Percentiles rank a stretch among this genome's conserved stretches.
phyloP scores from a whole-genome alignment of 768 basidiomycete genomes.

The Termitomyces eurrhizus region DNA sequence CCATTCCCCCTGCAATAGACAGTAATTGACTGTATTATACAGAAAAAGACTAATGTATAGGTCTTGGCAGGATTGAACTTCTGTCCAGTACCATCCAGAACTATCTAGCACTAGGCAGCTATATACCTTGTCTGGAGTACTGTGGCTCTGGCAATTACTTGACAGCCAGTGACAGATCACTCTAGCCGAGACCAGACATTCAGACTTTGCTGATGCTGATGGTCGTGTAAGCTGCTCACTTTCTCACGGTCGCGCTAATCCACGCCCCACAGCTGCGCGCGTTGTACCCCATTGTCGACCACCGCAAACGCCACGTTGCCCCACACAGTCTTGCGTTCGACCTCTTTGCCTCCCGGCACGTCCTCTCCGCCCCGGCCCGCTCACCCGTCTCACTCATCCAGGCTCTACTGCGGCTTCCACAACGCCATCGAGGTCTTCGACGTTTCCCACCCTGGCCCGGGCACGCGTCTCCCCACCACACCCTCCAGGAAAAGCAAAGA shows the following conservation, averaged over 20 bases:
- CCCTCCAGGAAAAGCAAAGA: constrained; percentile 42
- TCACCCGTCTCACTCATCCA: background rate
- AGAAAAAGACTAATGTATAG: background rate
- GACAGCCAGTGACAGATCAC: background rate
- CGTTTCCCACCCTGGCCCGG: background rate
- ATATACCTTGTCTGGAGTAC: background rate
- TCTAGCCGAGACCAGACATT: background rate
- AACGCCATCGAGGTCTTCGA: no score
- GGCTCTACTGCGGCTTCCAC: constrained; percentile 22
- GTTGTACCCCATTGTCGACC: constrained; percentile 89
- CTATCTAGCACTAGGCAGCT: no score
- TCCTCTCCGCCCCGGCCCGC: background rate
- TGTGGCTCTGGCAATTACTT: background rate
- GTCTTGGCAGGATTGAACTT: background rate
- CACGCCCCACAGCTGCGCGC: constrained; percentile 65
- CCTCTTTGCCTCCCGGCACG: constrained; percentile 56
- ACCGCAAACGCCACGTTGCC: constrained; percentile 69
- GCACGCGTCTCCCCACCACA: constrained; percentile 20
- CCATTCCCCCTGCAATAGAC: background rate
- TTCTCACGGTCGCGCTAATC: background rate
- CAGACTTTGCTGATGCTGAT: constrained; percentile 24
- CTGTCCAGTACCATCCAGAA: background rate
- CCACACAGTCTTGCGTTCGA: constrained; percentile 59
- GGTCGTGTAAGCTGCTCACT: constrained; percentile 49
- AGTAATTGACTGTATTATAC: background rate